Evolutionary conservation across 495 filamentous ascomycete species (phyloP).

Genomic region (Staphylotrichum tortipilum): DNA sequence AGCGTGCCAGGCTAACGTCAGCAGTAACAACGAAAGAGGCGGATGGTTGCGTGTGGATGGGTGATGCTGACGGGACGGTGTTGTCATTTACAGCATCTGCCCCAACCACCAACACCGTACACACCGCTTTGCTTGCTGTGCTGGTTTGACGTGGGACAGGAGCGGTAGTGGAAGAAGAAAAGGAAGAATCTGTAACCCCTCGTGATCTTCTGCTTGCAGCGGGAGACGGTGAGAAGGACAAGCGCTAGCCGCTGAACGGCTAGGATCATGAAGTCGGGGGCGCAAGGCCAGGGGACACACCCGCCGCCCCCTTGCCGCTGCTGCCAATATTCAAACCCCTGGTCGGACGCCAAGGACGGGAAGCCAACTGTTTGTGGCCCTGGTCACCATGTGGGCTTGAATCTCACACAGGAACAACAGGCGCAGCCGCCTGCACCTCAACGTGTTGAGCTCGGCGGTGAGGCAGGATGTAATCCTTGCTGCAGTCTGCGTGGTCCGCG

Average conservation of each 20-base stretch:
- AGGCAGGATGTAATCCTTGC: neutral
- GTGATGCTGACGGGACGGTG: neutral
- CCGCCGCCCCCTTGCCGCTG: neutral
- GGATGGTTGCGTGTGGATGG: neutral
- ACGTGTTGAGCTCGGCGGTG: conserved; percentile 8
- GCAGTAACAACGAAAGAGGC: neutral
- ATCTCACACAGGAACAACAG: conserved; percentile 1
- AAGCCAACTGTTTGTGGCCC: neutral
- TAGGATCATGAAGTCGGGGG: neutral
- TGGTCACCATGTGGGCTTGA: conserved; percentile 1
- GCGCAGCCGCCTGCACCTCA: neutral
- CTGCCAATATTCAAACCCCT: neutral
- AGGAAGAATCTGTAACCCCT: conserved; percentile 2
- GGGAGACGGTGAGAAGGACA: conserved; percentile 5
- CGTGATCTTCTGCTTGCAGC: conserved; percentile 3
- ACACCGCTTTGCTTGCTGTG: no score
- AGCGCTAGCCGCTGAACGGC: conserved; percentile 6
- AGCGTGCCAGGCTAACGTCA: neutral
- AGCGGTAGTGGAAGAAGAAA: no score
- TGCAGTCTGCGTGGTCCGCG: neutral
- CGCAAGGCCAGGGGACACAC: neutral
- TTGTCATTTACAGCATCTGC: neutral
- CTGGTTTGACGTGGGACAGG: neutral
- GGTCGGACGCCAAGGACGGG: conserved; percentile 7
- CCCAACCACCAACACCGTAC: no score